Base-by-base conservation (phyloP, 495 filamentous ascomycete species). In the Xylaria longipes region DNA sequence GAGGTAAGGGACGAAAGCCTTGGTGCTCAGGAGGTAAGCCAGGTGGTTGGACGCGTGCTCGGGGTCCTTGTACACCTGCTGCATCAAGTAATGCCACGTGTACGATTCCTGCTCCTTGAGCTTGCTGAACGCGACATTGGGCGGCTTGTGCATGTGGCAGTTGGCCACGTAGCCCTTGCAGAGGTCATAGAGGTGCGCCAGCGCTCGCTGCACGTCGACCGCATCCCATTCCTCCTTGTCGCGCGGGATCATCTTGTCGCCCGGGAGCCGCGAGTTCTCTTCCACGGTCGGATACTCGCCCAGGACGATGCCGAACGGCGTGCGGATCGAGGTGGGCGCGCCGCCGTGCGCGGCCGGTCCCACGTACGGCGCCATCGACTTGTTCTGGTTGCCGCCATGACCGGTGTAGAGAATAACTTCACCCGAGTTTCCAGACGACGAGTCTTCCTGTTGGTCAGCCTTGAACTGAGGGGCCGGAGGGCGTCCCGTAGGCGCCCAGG, bases 151-250 rank as follows among this genome's bases (percentile, higher is more conserved):
- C 45, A 67, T 41, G 22, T 68, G 64, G 17, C 56, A 61, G 46
- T 68, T 72, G 27, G 70, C 64, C 3, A 72, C 70, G 41, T 72
- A 72, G 41, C 63, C 63, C 65, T 68, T 72, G 63, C 54, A 68
- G 35, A 72, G 54, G 35, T 72, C 64, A 22, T 72, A 68, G 52
- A 72, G 56, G 46, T 72, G 70, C 54, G 65, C 41, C 41, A 68
- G 33, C n/a, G 70, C 70, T 50, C 63, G 64, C 63, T 60, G 70
- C 64, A 72, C 63, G 57, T 72, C 70, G 9, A 68, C 20, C 8
- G 41, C 50, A 52, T 72, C 64, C 70, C 70, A 72, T 43, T 67
- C 64, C 63, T 63, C 58, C 20, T 71, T 66, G 39, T 67, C 70
- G 5, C 69, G 45, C 22, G 69, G 69, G 27, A 71, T 71, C 60